Evolutionary conservation across 2,329 filamentous ascomycete species (phyloP).

Genomic region (Fusarium miscanthi): DNA sequence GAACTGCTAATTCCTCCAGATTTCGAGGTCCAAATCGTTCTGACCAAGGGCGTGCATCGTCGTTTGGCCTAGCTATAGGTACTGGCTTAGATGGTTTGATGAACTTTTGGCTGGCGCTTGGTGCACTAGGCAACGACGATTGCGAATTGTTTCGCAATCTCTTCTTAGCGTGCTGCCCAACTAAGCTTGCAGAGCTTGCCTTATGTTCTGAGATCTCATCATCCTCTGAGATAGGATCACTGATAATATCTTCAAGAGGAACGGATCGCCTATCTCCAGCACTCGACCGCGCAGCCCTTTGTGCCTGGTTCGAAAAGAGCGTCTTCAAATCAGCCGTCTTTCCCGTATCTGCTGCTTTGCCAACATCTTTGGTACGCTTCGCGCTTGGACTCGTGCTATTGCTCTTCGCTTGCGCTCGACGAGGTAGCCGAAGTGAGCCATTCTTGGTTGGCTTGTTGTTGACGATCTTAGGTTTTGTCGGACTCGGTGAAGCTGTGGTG

Average conservation of each 20-base stretch:
- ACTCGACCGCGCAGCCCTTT: slow-evolving; percentile 55
- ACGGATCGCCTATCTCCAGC: slow-evolving; percentile 45
- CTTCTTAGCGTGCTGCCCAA: slow-evolving; percentile 67
- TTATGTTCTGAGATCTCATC: slow-evolving; percentile 66
- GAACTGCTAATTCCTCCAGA: slow-evolving; percentile 88
- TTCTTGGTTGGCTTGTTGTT: slow-evolving; percentile 37
- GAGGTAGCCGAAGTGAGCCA: slow-evolving; percentile 37
- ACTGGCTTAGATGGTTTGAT: slow-evolving; percentile 55
- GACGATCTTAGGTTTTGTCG: slow-evolving; percentile 49
- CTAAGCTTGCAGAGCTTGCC: slow-evolving; percentile 63
- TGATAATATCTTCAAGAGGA: slow-evolving; percentile 61
- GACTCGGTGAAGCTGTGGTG: slow-evolving; percentile 56
- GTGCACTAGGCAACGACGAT: slow-evolving; percentile 31
- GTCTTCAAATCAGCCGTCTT: slow-evolving; percentile 68
- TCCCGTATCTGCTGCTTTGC: slow-evolving; percentile 61
- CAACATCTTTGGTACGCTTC: slow-evolving; percentile 54
- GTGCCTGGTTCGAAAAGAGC: slow-evolving; percentile 71
- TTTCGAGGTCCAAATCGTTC: slow-evolving; percentile 82
- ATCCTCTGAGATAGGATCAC: slow-evolving; percentile 70
- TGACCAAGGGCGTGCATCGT: slow-evolving; percentile 82
- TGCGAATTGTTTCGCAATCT: slow-evolving; percentile 56
- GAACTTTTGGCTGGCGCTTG: slow-evolving; percentile 63
- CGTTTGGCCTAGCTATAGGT: slow-evolving; percentile 49
- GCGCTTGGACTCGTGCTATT: slow-evolving; percentile 49
- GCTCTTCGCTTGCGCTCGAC: slow-evolving; percentile 47